Evolutionary conservation across 306 rosid species (phyloP), one percentile per base, ranked within the genome.

Genomic region (Rosa persica): DNA sequence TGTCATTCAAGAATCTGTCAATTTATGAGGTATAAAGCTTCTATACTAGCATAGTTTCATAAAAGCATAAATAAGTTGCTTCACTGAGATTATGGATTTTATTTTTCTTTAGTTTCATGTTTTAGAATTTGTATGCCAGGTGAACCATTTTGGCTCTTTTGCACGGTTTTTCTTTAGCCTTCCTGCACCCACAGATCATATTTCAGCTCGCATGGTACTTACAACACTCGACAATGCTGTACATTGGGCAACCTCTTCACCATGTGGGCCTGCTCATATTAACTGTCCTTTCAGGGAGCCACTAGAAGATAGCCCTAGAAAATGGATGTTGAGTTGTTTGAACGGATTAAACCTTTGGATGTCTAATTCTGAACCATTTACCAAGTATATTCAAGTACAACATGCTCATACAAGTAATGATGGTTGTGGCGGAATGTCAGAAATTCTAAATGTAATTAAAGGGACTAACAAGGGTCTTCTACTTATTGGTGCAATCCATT

Each of bases 221-320:
- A 94, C 98, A 40, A 92, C 98, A 43, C 81, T 94, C 73, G 98
- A 94, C 84, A 88, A 97, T 76, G 97, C 97, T 79, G 90, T 91
- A 75, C 86, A 92, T 83, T 70, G 89, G 91, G 97, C 98, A 68
- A 92, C 91, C 66, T 85, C 91, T 79, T 80, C 93, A 76, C 95
- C 95, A 2, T 70, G 82, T 86, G 98, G 98, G 78, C 98, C 98
- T 1, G 98, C 89, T 76, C 98, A 94, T 82, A 86, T 94, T 73
- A 94, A 94, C 79, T 92, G 98, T 80, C 89, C 95, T 81, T 92
- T 90, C 76, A 87, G 97, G 83, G 97, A 92, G 84, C 98, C 98
- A 73, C 87, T 90, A 84, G 98, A 89, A 85, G 86, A 86, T 85
- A 88, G 87, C 83, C 95, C 97, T 70, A 54, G 83, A 11, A 61